A percentile compares a stretch with the other conserved stretches of the same genome.
Evolutionary conservation across 1,284 basidiomycete genomes (phyloP).

Genomic region (Rhizopogon hawkerae): DNA sequence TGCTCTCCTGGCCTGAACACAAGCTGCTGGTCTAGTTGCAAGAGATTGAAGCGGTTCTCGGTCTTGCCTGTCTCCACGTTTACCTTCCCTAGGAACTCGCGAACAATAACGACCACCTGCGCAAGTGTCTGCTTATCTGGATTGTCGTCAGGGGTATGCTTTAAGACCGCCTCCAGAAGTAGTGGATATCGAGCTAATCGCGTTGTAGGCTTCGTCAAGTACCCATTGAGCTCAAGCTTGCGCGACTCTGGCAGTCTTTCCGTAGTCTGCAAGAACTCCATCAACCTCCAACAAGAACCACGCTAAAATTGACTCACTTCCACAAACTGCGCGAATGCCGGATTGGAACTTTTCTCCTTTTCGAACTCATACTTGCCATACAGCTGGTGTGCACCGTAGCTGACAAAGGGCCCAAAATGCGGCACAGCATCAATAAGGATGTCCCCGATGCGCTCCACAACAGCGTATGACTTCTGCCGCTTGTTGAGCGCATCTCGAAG

Average conservation of each 20-base stretch:
- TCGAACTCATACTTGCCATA: constrained; percentile 99
- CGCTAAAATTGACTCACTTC: constrained; percentile 50
- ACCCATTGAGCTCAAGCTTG: constrained; percentile 96
- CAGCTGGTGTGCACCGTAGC: constrained; percentile 93
- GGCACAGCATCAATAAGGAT: constrained; percentile 85
- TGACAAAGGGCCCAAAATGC: constrained; percentile 87
- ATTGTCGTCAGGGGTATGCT: constrained; percentile 88
- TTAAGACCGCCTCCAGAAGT: constrained; percentile 85
- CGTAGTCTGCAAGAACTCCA: constrained; percentile 47
- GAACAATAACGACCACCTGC: constrained; percentile 73
- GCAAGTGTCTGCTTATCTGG: constrained; percentile 78
- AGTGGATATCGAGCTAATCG: constrained; percentile 94
- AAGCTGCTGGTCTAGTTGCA: constrained; percentile 75
- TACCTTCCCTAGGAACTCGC: constrained; percentile 81
- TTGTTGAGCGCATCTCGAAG: constrained; percentile 92
- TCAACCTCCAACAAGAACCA: constrained; percentile 4
- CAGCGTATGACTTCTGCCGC: constrained; percentile 88
- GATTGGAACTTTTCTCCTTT: constrained; percentile 92
- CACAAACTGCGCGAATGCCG: constrained; percentile 93
- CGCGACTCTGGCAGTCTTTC: constrained; percentile 92
- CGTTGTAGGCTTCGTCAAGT: constrained; percentile 97
- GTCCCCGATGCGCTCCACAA: constrained; percentile 90
- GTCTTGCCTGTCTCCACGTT: constrained; percentile 65
- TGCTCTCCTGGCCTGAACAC: constrained; percentile 68
- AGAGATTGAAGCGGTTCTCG: constrained; percentile 60